Evolutionary conservation across 768 basidiomycete species (phyloP), one percentile per base, ranked within the genome.

Genomic region (Pleurotus ostreatus): DNA sequence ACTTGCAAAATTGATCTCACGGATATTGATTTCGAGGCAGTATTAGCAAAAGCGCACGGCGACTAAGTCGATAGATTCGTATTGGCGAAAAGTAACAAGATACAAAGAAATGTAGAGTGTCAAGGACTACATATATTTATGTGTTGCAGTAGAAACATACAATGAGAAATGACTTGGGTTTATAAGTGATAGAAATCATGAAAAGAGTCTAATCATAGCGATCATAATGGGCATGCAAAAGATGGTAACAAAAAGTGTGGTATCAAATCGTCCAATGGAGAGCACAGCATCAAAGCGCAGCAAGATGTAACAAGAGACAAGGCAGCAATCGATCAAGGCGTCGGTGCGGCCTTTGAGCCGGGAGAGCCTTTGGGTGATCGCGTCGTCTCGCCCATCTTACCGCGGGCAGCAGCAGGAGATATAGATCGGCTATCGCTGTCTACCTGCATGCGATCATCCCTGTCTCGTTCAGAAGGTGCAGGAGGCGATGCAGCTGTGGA

Each of bases 361-460:
- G 51, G 51, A 3, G 51, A 53, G 9, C 38, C 38, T 41, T 53
- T 53, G 37, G 51, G 51, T 7, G 51, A 53, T 12, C 51, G 51
- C 18, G 48, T 26, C 26, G 51, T 39, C 23, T 53, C 51, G 41
- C 51, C 58, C 53, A 49, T 55, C 57, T 59, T 55, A 15, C 51
- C 51, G 23, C 46, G 18, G 41, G 37, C 34, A 8, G 80, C 74
- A 13, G 80, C 74, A 5, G 82, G 77, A 5, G 84, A 78, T 4
- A 67, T 63, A 11, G 84, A 81, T 25, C 77, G 74, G 22, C 74
- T 74, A 23, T 25, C 22, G n/a, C 71, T 70, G 62, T 82, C 80
- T 5, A 79, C 75, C 61, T 77, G 78, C 81, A 81, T 80, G 63
- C 80, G 76, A 44, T 83, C 82, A 57, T 81, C 76, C 5, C 76